phyloP scores from a whole-genome alignment of 2,329 filamentous ascomycete species.

The Pyrenochaeta sp. region DNA sequence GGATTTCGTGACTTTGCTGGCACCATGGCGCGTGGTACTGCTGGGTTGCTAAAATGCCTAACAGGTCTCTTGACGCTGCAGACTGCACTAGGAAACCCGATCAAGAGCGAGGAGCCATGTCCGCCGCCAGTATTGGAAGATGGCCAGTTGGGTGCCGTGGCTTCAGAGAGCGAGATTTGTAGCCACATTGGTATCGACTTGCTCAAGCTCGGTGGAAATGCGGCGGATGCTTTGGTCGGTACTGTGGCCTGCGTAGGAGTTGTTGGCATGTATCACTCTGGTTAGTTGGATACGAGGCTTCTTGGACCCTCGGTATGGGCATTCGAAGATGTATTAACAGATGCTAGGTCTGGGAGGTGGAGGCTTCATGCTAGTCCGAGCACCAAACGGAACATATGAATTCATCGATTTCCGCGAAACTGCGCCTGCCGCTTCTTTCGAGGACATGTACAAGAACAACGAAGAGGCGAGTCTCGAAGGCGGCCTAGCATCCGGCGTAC shows the following conservation, averaged over 20 bases:
- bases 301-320: background rate
- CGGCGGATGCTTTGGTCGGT: constrained; percentile 59
- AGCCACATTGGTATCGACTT: constrained; percentile 57
- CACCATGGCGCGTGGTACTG: constrained; percentile 32
- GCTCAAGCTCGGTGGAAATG: constrained; percentile 60
- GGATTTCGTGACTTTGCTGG: constrained; percentile 16
- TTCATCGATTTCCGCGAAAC: constrained; percentile 90
- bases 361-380: constrained; percentile 85
- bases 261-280: constrained; percentile 58
- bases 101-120: constrained; percentile 16
- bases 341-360: constrained; percentile 83
- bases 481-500: constrained; percentile 73
- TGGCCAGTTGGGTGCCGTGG: constrained; percentile 54
- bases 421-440: constrained; percentile 79
- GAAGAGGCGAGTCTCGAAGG: constrained; percentile 71
- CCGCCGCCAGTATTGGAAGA: constrained; percentile 24
- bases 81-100: constrained; percentile 34
- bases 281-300: constrained; percentile 25
- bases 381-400: constrained; percentile 78
- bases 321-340: constrained; percentile 9
- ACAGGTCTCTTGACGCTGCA: constrained; percentile 40
- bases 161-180: constrained; percentile 56
- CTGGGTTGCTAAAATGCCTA: constrained; percentile 26
- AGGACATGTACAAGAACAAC: constrained; percentile 86
- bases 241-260: constrained; percentile 59